Percentiles rank a stretch among this genome's conserved stretches.
phyloP scores from a whole-genome alignment of 2,329 filamentous ascomycete genomes.

The Nemania diffusa region DNA sequence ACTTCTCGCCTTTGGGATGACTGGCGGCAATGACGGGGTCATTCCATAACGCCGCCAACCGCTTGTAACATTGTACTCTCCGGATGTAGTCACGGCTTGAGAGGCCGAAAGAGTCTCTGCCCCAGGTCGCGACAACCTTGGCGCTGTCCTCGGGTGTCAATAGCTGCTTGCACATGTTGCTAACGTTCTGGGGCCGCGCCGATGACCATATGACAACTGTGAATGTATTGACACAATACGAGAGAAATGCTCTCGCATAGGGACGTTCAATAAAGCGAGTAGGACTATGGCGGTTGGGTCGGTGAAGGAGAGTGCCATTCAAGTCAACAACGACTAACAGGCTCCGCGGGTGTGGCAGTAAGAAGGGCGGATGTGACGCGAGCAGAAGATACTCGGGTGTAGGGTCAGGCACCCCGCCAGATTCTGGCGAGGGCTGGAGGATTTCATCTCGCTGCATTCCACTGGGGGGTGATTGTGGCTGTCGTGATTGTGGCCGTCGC shows the following conservation, averaged over 20 bases:
- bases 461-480: too few relatives aligned
- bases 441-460: constrained; percentile 30
- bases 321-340: constrained; percentile 90
- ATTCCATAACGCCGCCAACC: constrained; percentile 77
- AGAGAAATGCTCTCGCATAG: constrained; percentile 73
- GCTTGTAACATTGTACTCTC: constrained; percentile 91
- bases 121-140: constrained; percentile 78
- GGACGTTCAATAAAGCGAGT: constrained; percentile 73
- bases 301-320: constrained; percentile 87
- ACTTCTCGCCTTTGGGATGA: constrained; percentile 62
- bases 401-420: constrained; percentile 70
- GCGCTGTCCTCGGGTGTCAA: constrained; percentile 64
- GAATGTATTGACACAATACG: constrained; percentile 79
- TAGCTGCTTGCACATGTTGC: constrained; percentile 72
- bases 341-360: constrained; percentile 61
- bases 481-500: neutral
- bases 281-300: constrained; percentile 64
- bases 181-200: constrained; percentile 78
- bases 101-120: constrained; percentile 79
- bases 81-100: constrained; percentile 69
- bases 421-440: constrained; percentile 48
- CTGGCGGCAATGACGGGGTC: constrained; percentile 56
- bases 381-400: constrained; percentile 68
- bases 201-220: constrained; percentile 92
- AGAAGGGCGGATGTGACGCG: constrained; percentile 57